phyloP scores from a whole-genome alignment of 2,329 filamentous ascomycete genomes.

The Colletotrichum sidae region DNA sequence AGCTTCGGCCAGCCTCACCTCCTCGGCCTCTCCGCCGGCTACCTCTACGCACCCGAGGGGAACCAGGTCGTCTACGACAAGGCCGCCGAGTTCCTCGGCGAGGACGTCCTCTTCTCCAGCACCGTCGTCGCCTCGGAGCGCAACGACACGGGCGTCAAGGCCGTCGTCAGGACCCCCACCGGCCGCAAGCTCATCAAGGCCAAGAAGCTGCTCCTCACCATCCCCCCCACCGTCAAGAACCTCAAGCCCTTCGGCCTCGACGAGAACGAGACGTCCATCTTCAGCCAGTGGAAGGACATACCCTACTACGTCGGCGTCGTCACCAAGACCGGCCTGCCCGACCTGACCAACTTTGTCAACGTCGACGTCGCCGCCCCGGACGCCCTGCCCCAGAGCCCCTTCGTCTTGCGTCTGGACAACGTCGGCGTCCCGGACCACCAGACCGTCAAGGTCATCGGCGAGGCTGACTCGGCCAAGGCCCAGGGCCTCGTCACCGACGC shows the following conservation, averaged over 20 bases:
- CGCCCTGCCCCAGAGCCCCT: constrained; percentile 31
- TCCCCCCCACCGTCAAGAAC: constrained; percentile 42
- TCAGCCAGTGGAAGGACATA: constrained; percentile 35
- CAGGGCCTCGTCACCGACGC: constrained; percentile 25
- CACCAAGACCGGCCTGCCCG: constrained; percentile 25
- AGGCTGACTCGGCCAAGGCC: constrained; percentile 26
- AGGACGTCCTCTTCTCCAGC: constrained; percentile 44
- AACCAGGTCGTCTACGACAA: constrained; percentile 45
- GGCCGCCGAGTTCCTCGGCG: constrained; percentile 42
- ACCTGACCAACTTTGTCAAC: constrained; percentile 36
- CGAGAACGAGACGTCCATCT: constrained; percentile 40
- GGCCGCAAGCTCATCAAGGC: constrained; percentile 46
- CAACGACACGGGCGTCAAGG: constrained; percentile 25
- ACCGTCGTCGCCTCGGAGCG: constrained; percentile 41
- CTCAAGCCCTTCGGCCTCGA: constrained; percentile 43
- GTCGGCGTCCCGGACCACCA: constrained; percentile 39
- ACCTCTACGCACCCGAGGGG: constrained; percentile 34
- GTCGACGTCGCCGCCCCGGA: constrained; percentile 32
- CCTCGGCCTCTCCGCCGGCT: constrained; percentile 51
- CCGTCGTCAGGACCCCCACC: constrained; percentile 43
- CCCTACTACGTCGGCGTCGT: constrained; percentile 33
- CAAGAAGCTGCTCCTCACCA: constrained; percentile 45
- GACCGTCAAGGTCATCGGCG: constrained; percentile 39
- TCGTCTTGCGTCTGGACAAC: constrained; percentile 38
- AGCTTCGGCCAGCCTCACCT: constrained; percentile 43